Evolutionary conservation across 2,329 filamentous ascomycete species (phyloP).

Genomic region (Lachnum nothofagi): DNA sequence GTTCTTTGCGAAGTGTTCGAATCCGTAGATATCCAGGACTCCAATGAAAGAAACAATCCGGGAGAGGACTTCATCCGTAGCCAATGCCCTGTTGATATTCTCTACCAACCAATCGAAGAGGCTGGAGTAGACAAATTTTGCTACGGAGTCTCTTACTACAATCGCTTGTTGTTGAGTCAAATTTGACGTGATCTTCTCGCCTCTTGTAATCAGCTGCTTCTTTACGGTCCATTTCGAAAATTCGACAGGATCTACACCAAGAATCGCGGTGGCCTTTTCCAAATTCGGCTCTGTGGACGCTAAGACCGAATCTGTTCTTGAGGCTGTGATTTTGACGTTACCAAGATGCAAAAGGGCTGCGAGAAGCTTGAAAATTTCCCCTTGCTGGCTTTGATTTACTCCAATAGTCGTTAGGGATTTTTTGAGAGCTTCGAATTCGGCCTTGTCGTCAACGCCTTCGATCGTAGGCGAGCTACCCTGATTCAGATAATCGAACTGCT

Average conservation of each 20-base stretch:
- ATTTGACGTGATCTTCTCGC: conserved; percentile 96
- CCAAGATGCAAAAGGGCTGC: conserved; percentile 89
- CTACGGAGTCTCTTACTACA: conserved; percentile 93
- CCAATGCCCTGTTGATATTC: conserved; percentile 84
- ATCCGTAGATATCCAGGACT: conserved; percentile 98
- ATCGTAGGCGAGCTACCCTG: conserved; percentile 89
- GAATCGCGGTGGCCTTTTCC: conserved; percentile 72
- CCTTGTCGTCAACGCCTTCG: conserved; percentile 91
- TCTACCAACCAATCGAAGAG: conserved; percentile 99
- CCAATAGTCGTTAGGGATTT: conserved; percentile 84
- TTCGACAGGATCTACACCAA: conserved; percentile 78
- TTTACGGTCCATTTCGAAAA: conserved; percentile 99
- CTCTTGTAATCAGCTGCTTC: conserved; percentile 93
- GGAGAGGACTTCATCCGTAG: conserved; percentile 78
- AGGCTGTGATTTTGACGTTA: conserved; percentile 92
- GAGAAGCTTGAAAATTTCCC: conserved; percentile 82
- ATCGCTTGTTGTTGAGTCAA: conserved; percentile 87
- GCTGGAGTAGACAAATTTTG: conserved; percentile 98
- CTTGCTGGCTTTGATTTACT: conserved; percentile 67
- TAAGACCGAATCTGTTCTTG: conserved; percentile 80
- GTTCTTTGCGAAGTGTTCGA: conserved; percentile 99
- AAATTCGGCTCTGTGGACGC: conserved; percentile 76
- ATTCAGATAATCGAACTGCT: conserved; percentile 94
- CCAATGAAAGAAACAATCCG: conserved; percentile 89
- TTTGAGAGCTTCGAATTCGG: conserved; percentile 84